Evolutionary conservation across 2,329 filamentous ascomycete genomes (phyloP), one percentile per base, ranked within the genome.

Genomic region (Diplodia seriata): DNA sequence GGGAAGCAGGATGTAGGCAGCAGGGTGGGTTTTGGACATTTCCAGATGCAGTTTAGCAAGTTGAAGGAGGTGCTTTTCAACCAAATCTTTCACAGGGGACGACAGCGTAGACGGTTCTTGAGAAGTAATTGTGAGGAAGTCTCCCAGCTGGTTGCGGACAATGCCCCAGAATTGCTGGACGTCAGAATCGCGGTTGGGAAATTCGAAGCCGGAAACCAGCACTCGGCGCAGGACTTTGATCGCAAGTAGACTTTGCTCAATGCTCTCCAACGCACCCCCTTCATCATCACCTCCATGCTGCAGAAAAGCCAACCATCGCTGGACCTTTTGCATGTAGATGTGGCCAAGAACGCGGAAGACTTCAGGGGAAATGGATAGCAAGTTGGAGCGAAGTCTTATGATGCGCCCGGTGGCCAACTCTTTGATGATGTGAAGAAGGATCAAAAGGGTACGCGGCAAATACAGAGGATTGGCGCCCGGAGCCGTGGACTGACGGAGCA

Each of bases 21-120:
- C 89, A 1, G 94, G 89, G 76, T 97, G 93, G 5, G 84, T 81
- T 61, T 88, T 87, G 1, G 92, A 89, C 90, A 98, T 94, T 67
- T 93, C 90, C 49, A 96, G 85, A 76, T 98, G 95, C 3, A 99
- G 83, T 79, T 98, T 99, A 3, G 94, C 90, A 61, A 98, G 90
- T 75, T 98, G 94, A 51, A 97, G 81, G 2, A 97, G 83, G 75
- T 97, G 94, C 76, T 93, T 96, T 71, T 91, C 91, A n/a, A 97
- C 82, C 29, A 90, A 76, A 43, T 85, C 86, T 68, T 87, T 86
- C 29, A 88, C 85, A 1, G 83, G 77, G 1, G 38, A 49, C 7
- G 73, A 74, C 47, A 89, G 79, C 2, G 86, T 77, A 6, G 82
- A 80, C n/a, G 84, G 84, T 61, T 87, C 84, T 51, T 85, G 82